A percentile compares a stretch with the other conserved stretches of the same genome.
These are phyloP conservation scores for Crucihimalaya himalaica DNA, from an alignment of 345 rosid genomes.

Conservation along the genomic window DNA sequence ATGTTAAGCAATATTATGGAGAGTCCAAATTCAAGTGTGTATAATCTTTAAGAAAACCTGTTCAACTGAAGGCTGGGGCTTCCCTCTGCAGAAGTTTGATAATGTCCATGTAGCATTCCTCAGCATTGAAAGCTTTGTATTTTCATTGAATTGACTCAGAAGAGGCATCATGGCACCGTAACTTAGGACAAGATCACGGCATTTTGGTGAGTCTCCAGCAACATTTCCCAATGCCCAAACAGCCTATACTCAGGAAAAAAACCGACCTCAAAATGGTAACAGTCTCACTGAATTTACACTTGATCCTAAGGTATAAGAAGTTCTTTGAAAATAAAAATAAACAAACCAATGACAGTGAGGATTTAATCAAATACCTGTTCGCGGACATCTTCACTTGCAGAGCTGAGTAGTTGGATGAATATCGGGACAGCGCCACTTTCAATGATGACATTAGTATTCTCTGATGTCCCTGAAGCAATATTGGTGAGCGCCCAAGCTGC, in stretches of 20 bases:
- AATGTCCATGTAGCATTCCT: slow-evolving; percentile 93
- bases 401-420: slow-evolving; percentile 63
- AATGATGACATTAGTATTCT: slow-evolving; percentile 67
- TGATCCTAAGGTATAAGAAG: slow-evolving; percentile 3
- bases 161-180: slow-evolving; percentile 65
- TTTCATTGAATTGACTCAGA: slow-evolving; percentile 64
- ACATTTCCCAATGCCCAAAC: slow-evolving; percentile 93
- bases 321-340: slow-evolving; percentile 10
- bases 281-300: background rate
- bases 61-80: slow-evolving; percentile 75
- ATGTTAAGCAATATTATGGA: slow-evolving; percentile 8
- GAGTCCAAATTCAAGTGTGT: background rate
- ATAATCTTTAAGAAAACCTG: slow-evolving; percentile 48
- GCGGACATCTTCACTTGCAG: slow-evolving; percentile 73
- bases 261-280: background rate
- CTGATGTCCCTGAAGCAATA: slow-evolving; percentile 84
- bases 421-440: slow-evolving; percentile 77
- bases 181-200: slow-evolving; percentile 73
- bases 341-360: background rate
- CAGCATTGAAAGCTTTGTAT: slow-evolving; percentile 77
- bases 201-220: slow-evolving; percentile 87
- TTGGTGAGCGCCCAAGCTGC: slow-evolving; percentile 91
- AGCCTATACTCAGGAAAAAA: slow-evolving; percentile 46
- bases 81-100: slow-evolving; percentile 85
- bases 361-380: slow-evolving; percentile 57